phyloP scores from a whole-genome alignment of 306 rosid species.

The Vigna reflexopilosa region DNA sequence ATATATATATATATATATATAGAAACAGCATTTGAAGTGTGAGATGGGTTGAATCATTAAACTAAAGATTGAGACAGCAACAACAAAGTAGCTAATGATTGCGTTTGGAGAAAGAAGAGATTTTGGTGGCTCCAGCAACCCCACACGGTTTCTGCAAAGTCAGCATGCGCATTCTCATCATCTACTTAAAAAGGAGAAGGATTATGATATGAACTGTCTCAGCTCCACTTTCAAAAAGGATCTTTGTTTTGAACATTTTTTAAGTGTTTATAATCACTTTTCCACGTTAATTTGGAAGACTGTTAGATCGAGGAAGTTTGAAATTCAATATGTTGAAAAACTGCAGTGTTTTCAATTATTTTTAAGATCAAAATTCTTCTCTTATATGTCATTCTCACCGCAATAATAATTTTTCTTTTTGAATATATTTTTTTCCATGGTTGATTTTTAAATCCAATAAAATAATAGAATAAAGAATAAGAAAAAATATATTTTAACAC shows the following conservation, averaged over 20 bases:
- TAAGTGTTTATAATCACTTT: too few relatives aligned
- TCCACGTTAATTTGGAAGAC: not conserved
- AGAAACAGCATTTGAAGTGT: not conserved
- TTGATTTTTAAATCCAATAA: too few relatives aligned
- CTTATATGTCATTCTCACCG: too few relatives aligned
- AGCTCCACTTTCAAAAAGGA: not conserved
- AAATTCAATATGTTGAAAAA: too few relatives aligned
- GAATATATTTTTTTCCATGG: too few relatives aligned
- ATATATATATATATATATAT: too few relatives aligned
- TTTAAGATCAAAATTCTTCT: too few relatives aligned
- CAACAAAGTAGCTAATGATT: conserved; percentile 24
- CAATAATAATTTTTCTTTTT: too few relatives aligned
- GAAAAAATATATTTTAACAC: too few relatives aligned
- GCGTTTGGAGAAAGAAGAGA: conserved; percentile 40
- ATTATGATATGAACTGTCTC: not conserved
- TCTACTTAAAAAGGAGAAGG: not conserved
- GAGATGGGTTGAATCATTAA: conserved; percentile 41
- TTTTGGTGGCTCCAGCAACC: not conserved
- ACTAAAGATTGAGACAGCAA: conserved; percentile 1
- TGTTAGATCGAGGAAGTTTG: too few relatives aligned
- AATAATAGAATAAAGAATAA: too few relatives aligned
- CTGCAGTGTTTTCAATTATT: too few relatives aligned
- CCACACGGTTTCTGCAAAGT: conserved; percentile 45
- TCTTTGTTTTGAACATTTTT: not conserved
- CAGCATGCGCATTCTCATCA: conserved; percentile 29